These are phyloP conservation scores for Citeromyces hawaiiensis DNA, from an alignment of 1,139 yeast species.

Conservation along the genomic window DNA sequence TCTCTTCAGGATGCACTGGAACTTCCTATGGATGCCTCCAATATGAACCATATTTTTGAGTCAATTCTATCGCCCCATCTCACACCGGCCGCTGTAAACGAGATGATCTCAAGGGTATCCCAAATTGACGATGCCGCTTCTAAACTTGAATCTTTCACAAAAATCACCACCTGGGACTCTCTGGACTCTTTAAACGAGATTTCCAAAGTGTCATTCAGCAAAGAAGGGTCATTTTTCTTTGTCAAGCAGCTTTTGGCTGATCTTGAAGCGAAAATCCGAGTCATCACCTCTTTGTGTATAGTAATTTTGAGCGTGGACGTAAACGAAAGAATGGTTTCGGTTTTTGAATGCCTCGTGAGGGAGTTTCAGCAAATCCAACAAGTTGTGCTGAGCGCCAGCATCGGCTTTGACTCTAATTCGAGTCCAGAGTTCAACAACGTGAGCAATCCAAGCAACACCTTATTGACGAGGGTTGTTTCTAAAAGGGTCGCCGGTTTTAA, in stretches of 20 bases:
- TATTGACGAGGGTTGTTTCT: neutral
- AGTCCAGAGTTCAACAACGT: neutral
- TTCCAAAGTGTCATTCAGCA: neutral
- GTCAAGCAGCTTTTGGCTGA: conserved; percentile 1
- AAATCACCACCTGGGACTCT: neutral
- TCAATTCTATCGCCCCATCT: conserved; percentile 14
- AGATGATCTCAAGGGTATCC: neutral
- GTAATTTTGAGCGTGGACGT: neutral
- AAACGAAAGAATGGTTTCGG: conserved; percentile 1
- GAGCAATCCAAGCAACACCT: neutral
- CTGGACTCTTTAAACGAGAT: neutral
- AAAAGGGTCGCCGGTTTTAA: neutral
- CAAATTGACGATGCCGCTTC: neutral
- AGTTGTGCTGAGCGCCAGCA: neutral
- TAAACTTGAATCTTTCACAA: neutral
- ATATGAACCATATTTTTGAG: conserved; percentile 21
- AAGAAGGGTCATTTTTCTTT: neutral
- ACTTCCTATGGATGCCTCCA: conserved; percentile 2
- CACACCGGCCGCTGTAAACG: conserved; percentile 8
- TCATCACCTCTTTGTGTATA: neutral
- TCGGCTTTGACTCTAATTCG: neutral
- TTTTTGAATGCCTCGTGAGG: neutral
- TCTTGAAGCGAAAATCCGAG: neutral
- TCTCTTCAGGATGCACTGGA: neutral
- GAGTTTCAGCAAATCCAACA: neutral